phyloP scores from a whole-genome alignment of 306 rosid genomes.

The Mimosa bimucronata region DNA sequence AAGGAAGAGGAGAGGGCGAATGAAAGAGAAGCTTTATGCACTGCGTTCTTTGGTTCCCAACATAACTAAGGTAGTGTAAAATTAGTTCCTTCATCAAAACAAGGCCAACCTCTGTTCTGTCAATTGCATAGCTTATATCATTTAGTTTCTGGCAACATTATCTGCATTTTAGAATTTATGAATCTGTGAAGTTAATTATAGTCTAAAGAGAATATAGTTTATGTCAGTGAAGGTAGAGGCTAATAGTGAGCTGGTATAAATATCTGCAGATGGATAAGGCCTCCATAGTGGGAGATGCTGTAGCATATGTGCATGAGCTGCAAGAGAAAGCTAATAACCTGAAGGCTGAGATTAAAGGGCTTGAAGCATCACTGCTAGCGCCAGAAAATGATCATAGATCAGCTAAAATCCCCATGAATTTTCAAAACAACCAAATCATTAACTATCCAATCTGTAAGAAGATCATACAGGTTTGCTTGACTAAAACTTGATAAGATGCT shows the following conservation, averaged over 20 bases:
- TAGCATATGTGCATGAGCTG: constrained; percentile 66
- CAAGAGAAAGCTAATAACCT: constrained; percentile 76
- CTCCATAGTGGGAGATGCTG: constrained; percentile 90
- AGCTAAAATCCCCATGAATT: constrained; percentile 36
- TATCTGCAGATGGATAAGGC: constrained; percentile 89
- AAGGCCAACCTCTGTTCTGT: neutral
- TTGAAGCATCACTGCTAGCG: constrained; percentile 62
- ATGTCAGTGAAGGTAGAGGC: neutral
- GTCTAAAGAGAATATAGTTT: neutral
- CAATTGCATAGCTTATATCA: too few relatives aligned
- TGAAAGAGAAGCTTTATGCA: constrained; percentile 94
- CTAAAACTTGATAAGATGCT: neutral
- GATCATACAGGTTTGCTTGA: constrained; percentile 62
- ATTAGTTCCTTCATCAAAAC: neutral
- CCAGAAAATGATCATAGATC: constrained; percentile 50
- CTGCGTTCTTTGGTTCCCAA: constrained; percentile 88
- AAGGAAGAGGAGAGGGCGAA: constrained; percentile 72
- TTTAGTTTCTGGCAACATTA: neutral
- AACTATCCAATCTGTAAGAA: constrained; percentile 47
- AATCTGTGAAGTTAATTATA: neutral
- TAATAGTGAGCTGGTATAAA: neutral
- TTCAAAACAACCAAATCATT: constrained; percentile 33
- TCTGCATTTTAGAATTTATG: neutral
- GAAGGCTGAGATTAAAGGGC: constrained; percentile 68
- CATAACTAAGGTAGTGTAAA: constrained; percentile 69